Conservation (phyloP, 129 eudicot genomes). For the Flaveria sonorensis region DNA sequence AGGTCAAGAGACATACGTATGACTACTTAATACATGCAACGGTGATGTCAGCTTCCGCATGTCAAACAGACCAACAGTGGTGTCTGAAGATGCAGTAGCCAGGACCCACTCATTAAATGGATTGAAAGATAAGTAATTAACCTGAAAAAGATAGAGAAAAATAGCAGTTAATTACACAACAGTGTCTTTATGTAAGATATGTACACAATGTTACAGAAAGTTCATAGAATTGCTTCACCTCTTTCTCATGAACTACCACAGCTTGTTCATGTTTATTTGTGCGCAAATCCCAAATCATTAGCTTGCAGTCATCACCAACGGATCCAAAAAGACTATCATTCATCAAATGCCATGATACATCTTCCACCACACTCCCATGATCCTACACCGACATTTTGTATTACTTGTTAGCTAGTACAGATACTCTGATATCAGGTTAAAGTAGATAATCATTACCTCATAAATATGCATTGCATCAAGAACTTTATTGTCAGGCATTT, state of each 20-base stretch:
- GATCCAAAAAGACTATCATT: conserved; percentile 88
- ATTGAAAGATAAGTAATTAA: conserved; percentile 84
- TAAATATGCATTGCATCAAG: conserved; percentile 63
- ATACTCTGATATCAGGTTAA: not conserved
- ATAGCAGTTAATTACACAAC: not conserved
- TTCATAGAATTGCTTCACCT: conserved; percentile 44
- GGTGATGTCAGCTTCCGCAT: conserved; percentile 75
- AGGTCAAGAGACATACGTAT: conserved; percentile 48
- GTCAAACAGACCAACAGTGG: conserved; percentile 90
- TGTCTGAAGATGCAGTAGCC: conserved; percentile 95
- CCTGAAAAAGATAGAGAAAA: conserved; percentile 42
- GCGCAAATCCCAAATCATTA: conserved; percentile 92
- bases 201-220: conserved; percentile 6
- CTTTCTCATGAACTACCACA: conserved; percentile 80
- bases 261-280: conserved; percentile 78
- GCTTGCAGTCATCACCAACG: conserved; percentile 85
- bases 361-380: conserved; percentile 79
- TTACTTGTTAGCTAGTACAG: not conserved
- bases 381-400: conserved; percentile 43
- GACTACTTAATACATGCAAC: conserved; percentile 73
- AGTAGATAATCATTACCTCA: conserved; percentile 39
- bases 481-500: conserved; percentile 65
- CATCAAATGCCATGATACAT: conserved; percentile 89
- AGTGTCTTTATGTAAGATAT: not conserved
- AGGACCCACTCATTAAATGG: conserved; percentile 81